Evolutionary conservation across 371 early-diverging fungal genomes (phyloP).

Genomic region (Batrachochytrium dendrobatidis): DNA sequence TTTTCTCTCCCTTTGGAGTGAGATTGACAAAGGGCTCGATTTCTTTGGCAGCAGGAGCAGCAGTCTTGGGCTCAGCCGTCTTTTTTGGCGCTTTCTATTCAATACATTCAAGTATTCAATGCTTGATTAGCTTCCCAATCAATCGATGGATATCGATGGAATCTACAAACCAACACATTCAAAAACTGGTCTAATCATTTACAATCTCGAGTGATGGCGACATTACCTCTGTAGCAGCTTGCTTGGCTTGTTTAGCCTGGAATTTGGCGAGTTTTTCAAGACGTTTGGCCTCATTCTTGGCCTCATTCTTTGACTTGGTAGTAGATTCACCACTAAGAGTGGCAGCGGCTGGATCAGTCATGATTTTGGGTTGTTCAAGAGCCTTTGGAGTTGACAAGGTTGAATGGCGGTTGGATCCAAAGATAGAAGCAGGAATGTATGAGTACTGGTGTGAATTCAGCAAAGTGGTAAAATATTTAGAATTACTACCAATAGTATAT

Average conservation of each 20-base stretch:
- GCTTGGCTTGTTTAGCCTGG: conserved; percentile 77
- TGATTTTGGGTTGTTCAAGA: too few relatives aligned
- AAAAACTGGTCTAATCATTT: background rate
- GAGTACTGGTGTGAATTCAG: too few relatives aligned
- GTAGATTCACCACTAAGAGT: too few relatives aligned
- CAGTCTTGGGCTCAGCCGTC: conserved; percentile 17
- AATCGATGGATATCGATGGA: background rate
- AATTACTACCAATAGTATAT: too few relatives aligned
- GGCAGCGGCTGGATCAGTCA: too few relatives aligned
- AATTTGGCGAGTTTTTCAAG: conserved; percentile 91
- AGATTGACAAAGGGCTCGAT: conserved; percentile 63
- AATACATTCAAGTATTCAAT: background rate
- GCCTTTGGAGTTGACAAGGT: too few relatives aligned
- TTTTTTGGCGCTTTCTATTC: conserved; percentile 46
- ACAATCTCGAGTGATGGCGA: background rate
- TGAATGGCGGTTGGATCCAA: too few relatives aligned
- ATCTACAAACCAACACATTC: background rate
- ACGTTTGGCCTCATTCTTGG: conserved; percentile 86
- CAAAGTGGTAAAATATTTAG: too few relatives aligned
- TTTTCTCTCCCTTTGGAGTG: conserved; percentile 88
- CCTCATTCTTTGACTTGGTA: conserved; percentile 28
- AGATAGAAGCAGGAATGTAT: too few relatives aligned
- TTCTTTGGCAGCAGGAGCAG: conserved; percentile 8
- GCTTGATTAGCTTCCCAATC: background rate
- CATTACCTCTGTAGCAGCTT: conserved; percentile 29